Evolutionary conservation across 257 asterid genomes (phyloP).

Genomic region (Rhazya stricta): DNA sequence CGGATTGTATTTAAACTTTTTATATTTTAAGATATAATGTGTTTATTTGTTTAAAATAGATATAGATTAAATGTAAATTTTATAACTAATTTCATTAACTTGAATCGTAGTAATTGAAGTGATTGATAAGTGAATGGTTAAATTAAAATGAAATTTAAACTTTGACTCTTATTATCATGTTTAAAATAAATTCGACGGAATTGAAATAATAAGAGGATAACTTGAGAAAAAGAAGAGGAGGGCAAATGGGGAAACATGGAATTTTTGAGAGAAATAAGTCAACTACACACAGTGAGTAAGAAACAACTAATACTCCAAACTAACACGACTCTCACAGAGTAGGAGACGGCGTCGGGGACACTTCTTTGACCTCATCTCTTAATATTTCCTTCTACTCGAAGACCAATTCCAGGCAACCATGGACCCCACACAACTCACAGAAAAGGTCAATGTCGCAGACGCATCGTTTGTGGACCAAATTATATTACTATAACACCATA

Average conservation of each 20-base stretch:
- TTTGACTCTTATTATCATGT: too few relatives aligned
- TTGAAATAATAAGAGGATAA: too few relatives aligned
- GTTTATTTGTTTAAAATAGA: too few relatives aligned
- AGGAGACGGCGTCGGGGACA: constrained; percentile 34
- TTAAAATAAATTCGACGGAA: too few relatives aligned
- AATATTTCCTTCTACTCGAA: background rate
- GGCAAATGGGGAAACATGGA: background rate
- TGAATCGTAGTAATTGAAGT: too few relatives aligned
- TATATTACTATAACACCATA: background rate
- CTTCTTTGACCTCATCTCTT: constrained; percentile 45
- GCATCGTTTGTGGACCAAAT: constrained; percentile 15
- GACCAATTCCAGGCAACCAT: constrained; percentile 21
- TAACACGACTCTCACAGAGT: constrained; percentile 30
- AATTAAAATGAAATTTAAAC: too few relatives aligned
- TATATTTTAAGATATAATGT: too few relatives aligned
- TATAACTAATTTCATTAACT: too few relatives aligned
- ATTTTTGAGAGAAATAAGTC: background rate
- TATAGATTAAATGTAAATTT: too few relatives aligned
- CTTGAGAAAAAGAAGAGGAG: background rate
- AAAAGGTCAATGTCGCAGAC: constrained; percentile 38
- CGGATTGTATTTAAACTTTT: too few relatives aligned
- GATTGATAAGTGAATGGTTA: too few relatives aligned
- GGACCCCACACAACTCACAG: constrained; percentile 21
- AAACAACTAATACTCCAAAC: constrained; percentile 23
- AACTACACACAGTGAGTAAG: background rate